phyloP scores from a whole-genome alignment of 495 filamentous ascomycete genomes.

The Penicillium arizonense region DNA sequence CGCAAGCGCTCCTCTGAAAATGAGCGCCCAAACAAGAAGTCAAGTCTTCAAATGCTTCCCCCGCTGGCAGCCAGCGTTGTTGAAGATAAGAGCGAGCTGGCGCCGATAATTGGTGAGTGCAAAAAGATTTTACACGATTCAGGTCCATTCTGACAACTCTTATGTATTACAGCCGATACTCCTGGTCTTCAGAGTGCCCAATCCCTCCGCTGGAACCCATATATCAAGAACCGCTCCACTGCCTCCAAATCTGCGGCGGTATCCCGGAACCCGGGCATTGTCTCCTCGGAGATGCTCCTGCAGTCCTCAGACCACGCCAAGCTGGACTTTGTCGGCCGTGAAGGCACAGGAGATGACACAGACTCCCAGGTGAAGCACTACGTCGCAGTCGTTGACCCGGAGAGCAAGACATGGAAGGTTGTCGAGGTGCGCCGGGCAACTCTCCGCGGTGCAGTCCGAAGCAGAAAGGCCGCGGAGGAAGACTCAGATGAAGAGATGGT shows the following conservation, averaged over 20 bases:
- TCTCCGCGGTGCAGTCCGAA: conserved; percentile 63
- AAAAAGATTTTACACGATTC: not conserved
- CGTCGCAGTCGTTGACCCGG: conserved; percentile 79
- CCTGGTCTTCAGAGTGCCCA: conserved; percentile 62
- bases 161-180: conserved; percentile 54
- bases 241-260: conserved; percentile 28
- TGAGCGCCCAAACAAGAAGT: conserved; percentile 62
- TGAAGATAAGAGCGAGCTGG: conserved; percentile 54
- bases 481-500: conserved; percentile 42
- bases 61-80: conserved; percentile 57
- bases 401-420: conserved; percentile 67
- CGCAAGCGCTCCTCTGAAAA: conserved; percentile 63
- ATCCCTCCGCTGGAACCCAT: conserved; percentile 60
- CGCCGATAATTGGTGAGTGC: conserved; percentile 56
- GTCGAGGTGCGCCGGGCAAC: conserved; percentile 73
- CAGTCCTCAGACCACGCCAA: conserved; percentile 72
- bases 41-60: conserved; percentile 46
- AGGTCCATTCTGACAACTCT: conserved; percentile 6
- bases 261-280: conserved; percentile 42
- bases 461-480: conserved; percentile 41
- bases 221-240: conserved; percentile 53
- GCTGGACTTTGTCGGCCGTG: conserved; percentile 78
- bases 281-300: conserved; percentile 66
- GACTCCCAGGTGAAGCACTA: conserved; percentile 79
- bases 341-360: conserved; percentile 59